Conservation (phyloP, 148 eudicot genomes). For the Vaccinium darrowii region DNA sequence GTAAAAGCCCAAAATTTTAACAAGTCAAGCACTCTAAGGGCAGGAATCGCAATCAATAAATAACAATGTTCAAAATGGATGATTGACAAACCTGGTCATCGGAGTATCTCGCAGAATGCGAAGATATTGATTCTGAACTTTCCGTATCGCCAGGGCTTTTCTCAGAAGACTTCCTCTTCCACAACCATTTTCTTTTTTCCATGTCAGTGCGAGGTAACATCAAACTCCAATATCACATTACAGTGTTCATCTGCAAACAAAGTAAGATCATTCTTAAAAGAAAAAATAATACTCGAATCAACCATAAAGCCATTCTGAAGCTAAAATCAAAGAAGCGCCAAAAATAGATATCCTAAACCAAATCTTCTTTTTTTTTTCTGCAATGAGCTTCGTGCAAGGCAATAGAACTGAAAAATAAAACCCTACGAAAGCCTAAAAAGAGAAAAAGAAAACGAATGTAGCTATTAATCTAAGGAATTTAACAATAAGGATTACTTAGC, state of each 20-base stretch:
- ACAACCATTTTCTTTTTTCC: constrained; percentile 77
- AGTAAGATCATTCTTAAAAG: neutral
- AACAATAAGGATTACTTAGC: constrained; percentile 7
- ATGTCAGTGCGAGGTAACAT: constrained; percentile 20
- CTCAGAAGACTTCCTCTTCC: constrained; percentile 69
- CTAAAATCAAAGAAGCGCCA: neutral
- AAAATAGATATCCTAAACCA: neutral
- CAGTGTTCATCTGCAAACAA: constrained; percentile 14
- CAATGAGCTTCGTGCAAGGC: neutral
- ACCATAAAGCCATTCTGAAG: neutral
- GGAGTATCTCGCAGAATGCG: constrained; percentile 61
- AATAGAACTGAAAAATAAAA: neutral
- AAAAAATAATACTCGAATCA: neutral
- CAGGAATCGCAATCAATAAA: neutral
- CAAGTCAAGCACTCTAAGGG: neutral
- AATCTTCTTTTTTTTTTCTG: neutral
- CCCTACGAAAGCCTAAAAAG: neutral
- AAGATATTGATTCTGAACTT: constrained; percentile 63
- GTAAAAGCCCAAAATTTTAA: neutral
- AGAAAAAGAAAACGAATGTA: neutral
- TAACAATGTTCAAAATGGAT: neutral
- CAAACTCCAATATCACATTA: constrained; percentile 11
- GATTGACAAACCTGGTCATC: constrained; percentile 63
- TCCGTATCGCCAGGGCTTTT: constrained; percentile 66
- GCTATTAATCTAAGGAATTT: neutral